Conservation (phyloP, 768 basidiomycete genomes). For the Leccinum pellstonianum region DNA sequence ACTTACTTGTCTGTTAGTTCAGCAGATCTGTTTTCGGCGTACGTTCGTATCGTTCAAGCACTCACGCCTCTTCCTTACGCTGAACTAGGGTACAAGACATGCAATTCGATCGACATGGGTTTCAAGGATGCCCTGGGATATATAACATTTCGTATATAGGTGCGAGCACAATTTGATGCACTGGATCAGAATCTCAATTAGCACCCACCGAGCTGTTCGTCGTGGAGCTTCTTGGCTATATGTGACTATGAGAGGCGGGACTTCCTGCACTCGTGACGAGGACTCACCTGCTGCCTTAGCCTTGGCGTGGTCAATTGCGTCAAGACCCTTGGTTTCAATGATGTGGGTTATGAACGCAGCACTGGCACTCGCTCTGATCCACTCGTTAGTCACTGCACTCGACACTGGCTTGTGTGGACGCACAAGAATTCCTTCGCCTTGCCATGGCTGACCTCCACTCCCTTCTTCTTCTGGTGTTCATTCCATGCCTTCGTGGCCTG, state of each 20-base stretch:
- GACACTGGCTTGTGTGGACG: constrained; percentile 32
- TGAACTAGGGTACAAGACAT: background rate
- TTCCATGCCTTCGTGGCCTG: constrained; percentile 67
- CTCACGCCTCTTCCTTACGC: background rate
- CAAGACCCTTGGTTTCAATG: constrained; percentile 59
- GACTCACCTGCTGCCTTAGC: constrained; percentile 40
- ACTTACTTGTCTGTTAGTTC: background rate
- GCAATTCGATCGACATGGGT: background rate
- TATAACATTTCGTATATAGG: constrained; percentile 7
- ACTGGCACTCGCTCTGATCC: constrained; percentile 49
- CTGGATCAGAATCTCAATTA: background rate
- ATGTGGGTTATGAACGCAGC: constrained; percentile 53
- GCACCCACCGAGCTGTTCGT: background rate
- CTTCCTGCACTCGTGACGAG: background rate
- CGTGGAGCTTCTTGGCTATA: constrained; percentile 9
- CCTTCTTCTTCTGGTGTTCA: constrained; percentile 48
- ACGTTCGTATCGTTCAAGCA: background rate
- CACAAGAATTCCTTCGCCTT: constrained; percentile 52
- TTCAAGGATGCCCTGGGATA: background rate
- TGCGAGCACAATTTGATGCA: background rate
- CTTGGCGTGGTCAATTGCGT: constrained; percentile 43
- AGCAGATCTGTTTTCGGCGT: background rate
- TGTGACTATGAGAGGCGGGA: background rate
- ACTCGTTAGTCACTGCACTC: background rate
- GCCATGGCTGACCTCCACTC: constrained; percentile 48